phyloP scores from a whole-genome alignment of 805 yeast species.

The Yarrowia osloensis region DNA sequence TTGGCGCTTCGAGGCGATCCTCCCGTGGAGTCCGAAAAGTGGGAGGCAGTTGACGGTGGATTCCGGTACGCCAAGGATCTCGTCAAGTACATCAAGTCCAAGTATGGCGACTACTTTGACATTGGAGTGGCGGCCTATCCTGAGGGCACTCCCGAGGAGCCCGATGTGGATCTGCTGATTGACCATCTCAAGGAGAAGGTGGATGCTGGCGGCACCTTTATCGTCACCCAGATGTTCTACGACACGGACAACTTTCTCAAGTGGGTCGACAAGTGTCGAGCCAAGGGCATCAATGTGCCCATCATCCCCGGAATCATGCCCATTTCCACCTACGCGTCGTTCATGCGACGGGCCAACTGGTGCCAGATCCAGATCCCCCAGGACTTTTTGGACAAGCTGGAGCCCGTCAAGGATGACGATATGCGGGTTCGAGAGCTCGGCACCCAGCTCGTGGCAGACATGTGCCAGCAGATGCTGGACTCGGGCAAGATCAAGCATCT shows the following conservation, averaged over 20 bases:
- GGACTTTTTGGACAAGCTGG: slow-evolving; percentile 66
- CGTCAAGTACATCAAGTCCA: slow-evolving; percentile 67
- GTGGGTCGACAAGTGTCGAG: slow-evolving; percentile 77
- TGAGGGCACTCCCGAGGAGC: slow-evolving; percentile 94
- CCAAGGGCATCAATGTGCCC: slow-evolving; percentile 75
- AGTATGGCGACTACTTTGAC: slow-evolving; percentile 86
- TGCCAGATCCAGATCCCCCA: slow-evolving; percentile 81
- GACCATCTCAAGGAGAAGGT: slow-evolving; percentile 78
- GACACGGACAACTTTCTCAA: slow-evolving; percentile 80
- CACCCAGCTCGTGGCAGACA: slow-evolving; percentile 73
- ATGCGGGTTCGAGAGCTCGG: slow-evolving; percentile 83
- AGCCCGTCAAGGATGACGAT: slow-evolving; percentile 88
- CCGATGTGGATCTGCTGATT: slow-evolving; percentile 54
- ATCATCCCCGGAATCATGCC: slow-evolving; percentile 99
- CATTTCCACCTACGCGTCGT: slow-evolving; percentile 90
- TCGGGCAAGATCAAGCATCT: slow-evolving; percentile 78
- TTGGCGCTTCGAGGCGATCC: slow-evolving; percentile 96
- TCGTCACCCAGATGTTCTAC: slow-evolving; percentile 96
- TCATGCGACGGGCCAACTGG: slow-evolving; percentile 93
- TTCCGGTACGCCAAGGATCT: slow-evolving; percentile 88
- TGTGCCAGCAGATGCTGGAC: slow-evolving; percentile 74
- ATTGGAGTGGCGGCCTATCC: slow-evolving; percentile 98
- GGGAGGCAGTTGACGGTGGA: slow-evolving; percentile 61
- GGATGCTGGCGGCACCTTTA: slow-evolving; percentile 92
- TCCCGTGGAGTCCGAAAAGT: slow-evolving; percentile 56